Conservation (phyloP, 23 red algal species). For the Pyropia haitanensis region DNA sequence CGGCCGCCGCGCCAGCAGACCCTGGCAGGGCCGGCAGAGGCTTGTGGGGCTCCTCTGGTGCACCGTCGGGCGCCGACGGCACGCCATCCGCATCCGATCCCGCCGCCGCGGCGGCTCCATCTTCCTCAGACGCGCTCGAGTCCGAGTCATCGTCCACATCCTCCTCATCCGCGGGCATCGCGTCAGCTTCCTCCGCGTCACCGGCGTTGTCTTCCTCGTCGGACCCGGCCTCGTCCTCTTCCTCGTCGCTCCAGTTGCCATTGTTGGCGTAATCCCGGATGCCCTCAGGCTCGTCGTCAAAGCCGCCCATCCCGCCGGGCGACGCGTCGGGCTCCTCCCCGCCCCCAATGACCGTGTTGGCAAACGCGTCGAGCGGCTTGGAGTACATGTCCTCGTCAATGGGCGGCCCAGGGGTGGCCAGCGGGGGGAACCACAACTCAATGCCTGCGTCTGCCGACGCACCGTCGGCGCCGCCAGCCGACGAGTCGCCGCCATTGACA, state of each 20-base stretch:
- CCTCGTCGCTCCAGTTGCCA: conserved; percentile 10
- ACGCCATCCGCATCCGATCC: too few species aligned
- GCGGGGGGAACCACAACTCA: conserved; percentile 63
- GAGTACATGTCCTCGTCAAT: conserved; percentile 37
- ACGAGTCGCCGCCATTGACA: conserved; percentile 31
- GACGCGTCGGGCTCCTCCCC: conserved; percentile 37
- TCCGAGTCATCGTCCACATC: conserved; percentile 14
- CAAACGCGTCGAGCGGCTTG: conserved; percentile 51
- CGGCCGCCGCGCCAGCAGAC: too few species aligned
- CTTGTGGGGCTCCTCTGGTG: too few species aligned
- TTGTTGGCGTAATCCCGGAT: too few species aligned
- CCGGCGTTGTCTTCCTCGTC: conserved; percentile 17
- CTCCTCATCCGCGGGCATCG: conserved; percentile 6
- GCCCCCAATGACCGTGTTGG: conserved; percentile 42
- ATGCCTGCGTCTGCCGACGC: conserved; percentile 10
- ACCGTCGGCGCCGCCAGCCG: conserved; percentile 25
- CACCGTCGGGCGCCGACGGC: too few species aligned
- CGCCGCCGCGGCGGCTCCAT: too few species aligned
- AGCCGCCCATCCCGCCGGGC: neutral
- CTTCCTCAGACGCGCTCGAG: too few species aligned
- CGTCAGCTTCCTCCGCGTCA: conserved; percentile 24
- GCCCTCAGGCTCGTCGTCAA: too few species aligned
- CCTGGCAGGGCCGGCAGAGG: too few species aligned
- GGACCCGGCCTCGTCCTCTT: conserved; percentile 14
- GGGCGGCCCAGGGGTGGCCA: conserved; percentile 26